Base-by-base conservation (phyloP, 1,284 basidiomycete genomes). In the Naganishia cerealis region DNA sequence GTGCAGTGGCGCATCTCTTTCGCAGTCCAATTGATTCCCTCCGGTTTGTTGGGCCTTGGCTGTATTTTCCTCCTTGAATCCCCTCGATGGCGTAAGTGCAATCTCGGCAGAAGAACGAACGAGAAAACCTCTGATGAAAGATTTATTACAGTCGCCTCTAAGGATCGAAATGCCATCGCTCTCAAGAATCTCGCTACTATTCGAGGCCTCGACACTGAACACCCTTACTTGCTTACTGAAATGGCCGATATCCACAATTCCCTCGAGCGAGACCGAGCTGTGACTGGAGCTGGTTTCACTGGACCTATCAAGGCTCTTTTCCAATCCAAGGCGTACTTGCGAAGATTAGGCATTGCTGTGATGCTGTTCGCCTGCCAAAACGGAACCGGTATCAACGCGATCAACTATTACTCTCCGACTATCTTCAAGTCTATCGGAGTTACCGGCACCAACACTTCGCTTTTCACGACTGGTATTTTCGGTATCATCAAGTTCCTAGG, bases 1-100 rank as follows among this genome's bases (percentile, higher is more conserved):
- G 78, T 72, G 43, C 83, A 84, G 68, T 86, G 84, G 84, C 70
- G 81, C 16, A 82, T 85, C 53, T 82, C 84, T 6, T 82, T 84
- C 65, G 82, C 83, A 1, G 75, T 85, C 10, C 85, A 85, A 70
- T 77, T 85, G 52, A 79, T 85, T 71, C 84, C 84, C 8, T 83
- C 82, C 15, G 82, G 81, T 13, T 62, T 84, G 18, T 75, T 83
- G 54, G 73, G 82, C 66, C 66, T 83, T 42, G 81, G 79, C 33
- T 72, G 80, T 0, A 74, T 81, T 67, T 82, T 83, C 73, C 73
- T 85, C 16, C 74, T 76, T 48, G 84, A 85, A 70, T 83, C 84
- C 0, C 85, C 85, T 12, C 78, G 84, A 3, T 85, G 83, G 83
- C 78, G 66, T 59, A 53, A 59, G 66, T 67, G 50, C 8, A 15